Base-by-base conservation (phyloP, 2,329 filamentous ascomycete species). In the Cladosporium sp. region DNA sequence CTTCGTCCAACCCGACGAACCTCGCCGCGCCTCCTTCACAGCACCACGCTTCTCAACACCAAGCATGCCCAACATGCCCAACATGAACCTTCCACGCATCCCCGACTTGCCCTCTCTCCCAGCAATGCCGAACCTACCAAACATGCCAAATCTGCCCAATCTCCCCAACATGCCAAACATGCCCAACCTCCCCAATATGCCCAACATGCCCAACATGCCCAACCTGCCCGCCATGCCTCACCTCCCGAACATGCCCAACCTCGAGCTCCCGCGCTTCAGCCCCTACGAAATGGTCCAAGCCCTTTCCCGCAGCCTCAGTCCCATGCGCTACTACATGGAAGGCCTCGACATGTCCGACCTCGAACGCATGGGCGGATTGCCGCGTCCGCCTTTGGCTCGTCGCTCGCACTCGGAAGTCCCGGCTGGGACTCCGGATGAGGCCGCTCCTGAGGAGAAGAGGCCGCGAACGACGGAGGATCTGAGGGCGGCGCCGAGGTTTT, bases 241-340 rank as follows among this genome's bases (percentile, higher is more conserved):
- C 38, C 51, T 64, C 69, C 71, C n/a, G 15, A 65, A 44, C 49
- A 47, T 49, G 51, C 64, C 32, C 51, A 66, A 57, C 49, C 62
- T 57, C 34, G 78, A 75, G n/a, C 76, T 79, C 38, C 74, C 76
- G 10, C 74, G 77, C 41, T 81, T 81, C 24, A 78, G 78, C 5
- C 77, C 81, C 0, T 80, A 81, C 66, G 81, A 82, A 51, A 80
- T 83, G 68, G 72, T 83, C 8, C 79, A 82, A 59, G 77, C 81
- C 0, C 77, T 83, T 28, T 79, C 78, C 7, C 75, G 80, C 54
- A 80, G 79, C 38, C 68, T 83, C 0, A 77, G 77, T 1, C 81
- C 82, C 5, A 80, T 83, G 69, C 73, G 81, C 15, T 81, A 81
- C 63, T 82, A 83, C 55, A 68, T 83, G 8, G 71, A 74, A 49